Base-by-base conservation (phyloP, 805 yeast species). In the Nakazawaea ernobii region DNA sequence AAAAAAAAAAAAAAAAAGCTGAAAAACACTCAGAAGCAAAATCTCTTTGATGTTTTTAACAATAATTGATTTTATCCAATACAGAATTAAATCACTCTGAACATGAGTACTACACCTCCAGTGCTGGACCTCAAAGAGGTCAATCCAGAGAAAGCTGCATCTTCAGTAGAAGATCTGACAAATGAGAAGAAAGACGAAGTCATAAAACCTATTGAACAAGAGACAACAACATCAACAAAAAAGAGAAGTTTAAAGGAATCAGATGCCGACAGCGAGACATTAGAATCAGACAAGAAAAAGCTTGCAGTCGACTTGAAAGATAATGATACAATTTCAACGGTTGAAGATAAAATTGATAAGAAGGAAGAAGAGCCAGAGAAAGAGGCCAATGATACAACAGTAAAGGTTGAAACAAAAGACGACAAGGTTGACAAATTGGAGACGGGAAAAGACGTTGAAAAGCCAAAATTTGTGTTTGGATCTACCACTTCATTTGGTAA, bases 401-500 rank as follows among this genome's bases (percentile, higher is more conserved):
- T 46, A 35, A 24, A 30, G 5, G 49, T 39, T 26, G 51, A 37
- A 8, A 35, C 20, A 13, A 37, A 49, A 9, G 49, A 49, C 27
- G 49, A 40, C 24, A 20, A 20, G 24, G 5, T 20, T 20, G 24
- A 20, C 24, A 5, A 20, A 20, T 20, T 20, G 24, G 24, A 20
- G 5, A 20, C 24, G 24, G 24, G 24, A 20, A 20, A 20, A 20
- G 24, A 20, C 24, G 24, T 5, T 20, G 24, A 38, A 17, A 35
- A 29, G 46, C 74, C 79, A 20, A 72, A 70, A 53, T 77, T 75
- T 59, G 80, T 77, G 1, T 80, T 80, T 66, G 86, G 85, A 8
- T 65, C 79, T 1, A 59, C 73, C 2, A 70, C 82, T 0, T 56
- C 70, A 24, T 79, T 79, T 58, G 81, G 82, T 9, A 67, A 69